Conservation (phyloP, 352 stramenopile genomes). For the Elongisporangium prolatum region DNA sequence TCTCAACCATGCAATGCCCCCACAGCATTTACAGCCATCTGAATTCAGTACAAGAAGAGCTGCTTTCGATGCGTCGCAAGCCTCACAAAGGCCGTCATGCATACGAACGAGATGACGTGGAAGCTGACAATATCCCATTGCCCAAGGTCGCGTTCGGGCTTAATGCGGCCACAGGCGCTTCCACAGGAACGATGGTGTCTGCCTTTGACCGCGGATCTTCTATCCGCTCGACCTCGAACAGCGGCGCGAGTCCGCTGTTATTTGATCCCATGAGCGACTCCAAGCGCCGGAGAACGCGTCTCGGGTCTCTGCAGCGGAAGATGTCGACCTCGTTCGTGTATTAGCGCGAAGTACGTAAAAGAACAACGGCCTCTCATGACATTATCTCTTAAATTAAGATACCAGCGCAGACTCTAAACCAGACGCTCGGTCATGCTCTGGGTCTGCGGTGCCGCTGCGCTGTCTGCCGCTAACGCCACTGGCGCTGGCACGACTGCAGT, state of each 20-base stretch:
- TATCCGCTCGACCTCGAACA: conserved; percentile 11
- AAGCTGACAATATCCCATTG: conserved; percentile 3
- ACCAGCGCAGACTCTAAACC: neutral
- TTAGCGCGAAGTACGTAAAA: conserved; percentile 7
- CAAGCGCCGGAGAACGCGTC: conserved; percentile 17
- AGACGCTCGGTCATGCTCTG: conserved; percentile 13
- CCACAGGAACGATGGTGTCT: conserved; percentile 16
- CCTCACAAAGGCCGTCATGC: conserved; percentile 4
- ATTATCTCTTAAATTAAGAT: conserved; percentile 1
- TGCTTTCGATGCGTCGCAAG: conserved; percentile 35
- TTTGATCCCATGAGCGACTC: neutral
- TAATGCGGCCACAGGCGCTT: conserved; percentile 4
- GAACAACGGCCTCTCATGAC: neutral
- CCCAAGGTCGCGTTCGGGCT: conserved; percentile 20
- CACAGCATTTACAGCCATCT: conserved; percentile 34
- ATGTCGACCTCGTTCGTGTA: conserved; percentile 45
- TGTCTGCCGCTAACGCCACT: neutral
- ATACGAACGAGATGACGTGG: conserved; percentile 14
- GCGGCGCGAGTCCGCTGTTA: conserved; percentile 8
- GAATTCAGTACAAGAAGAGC: conserved; percentile 23
- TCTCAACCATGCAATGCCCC: conserved; percentile 38
- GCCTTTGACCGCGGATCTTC: conserved; percentile 23
- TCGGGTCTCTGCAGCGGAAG: conserved; percentile 16
- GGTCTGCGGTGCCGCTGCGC: conserved; percentile 2
- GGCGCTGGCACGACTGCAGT: neutral